These are phyloP conservation scores for Pseudozyma hubeiensis DNA, from an alignment of 1,284 basidiomycete genomes.

Conservation along the genomic window DNA sequence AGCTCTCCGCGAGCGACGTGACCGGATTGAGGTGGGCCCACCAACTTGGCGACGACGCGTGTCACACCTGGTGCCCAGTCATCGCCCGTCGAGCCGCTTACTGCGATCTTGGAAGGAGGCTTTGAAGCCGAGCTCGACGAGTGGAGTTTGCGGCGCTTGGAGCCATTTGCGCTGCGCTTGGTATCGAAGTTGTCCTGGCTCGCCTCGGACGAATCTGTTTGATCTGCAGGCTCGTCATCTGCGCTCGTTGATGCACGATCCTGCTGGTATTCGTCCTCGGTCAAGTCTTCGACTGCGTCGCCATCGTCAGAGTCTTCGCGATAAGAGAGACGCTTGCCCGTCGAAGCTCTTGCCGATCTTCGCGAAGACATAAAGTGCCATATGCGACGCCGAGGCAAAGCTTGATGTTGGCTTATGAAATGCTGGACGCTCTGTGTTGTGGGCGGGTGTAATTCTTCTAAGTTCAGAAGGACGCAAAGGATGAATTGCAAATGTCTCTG, in stretches of 20 bases:
- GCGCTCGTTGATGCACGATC: conserved; percentile 21
- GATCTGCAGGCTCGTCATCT: conserved; percentile 13
- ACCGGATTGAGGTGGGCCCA: conserved; percentile 31
- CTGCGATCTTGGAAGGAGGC: conserved; percentile 1
- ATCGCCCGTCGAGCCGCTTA: neutral
- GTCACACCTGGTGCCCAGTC: conserved; percentile 36
- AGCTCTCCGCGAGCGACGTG: conserved; percentile 83
- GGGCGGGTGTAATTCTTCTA: no score
- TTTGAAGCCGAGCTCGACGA: conserved; percentile 1
- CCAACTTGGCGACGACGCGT: conserved; percentile 30
- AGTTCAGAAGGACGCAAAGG: no score
- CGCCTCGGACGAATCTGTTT: conserved; percentile 4
- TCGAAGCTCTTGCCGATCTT: conserved; percentile 29
- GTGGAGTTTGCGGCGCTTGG: conserved; percentile 22
- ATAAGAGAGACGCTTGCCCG: conserved; percentile 30
- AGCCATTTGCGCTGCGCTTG: conserved; percentile 1
- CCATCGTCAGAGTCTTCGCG: conserved; percentile 31
- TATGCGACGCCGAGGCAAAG: neutral
- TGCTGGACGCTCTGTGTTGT: neutral
- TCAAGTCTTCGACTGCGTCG: conserved; percentile 11
- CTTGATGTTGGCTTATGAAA: neutral
- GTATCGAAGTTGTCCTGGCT: conserved; percentile 4
- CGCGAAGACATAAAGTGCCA: conserved; percentile 21
- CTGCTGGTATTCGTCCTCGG: conserved; percentile 37
- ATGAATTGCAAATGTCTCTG: no score